Base-by-base conservation (phyloP, 2,329 filamentous ascomycete genomes). In the Fusarium sp. region DNA sequence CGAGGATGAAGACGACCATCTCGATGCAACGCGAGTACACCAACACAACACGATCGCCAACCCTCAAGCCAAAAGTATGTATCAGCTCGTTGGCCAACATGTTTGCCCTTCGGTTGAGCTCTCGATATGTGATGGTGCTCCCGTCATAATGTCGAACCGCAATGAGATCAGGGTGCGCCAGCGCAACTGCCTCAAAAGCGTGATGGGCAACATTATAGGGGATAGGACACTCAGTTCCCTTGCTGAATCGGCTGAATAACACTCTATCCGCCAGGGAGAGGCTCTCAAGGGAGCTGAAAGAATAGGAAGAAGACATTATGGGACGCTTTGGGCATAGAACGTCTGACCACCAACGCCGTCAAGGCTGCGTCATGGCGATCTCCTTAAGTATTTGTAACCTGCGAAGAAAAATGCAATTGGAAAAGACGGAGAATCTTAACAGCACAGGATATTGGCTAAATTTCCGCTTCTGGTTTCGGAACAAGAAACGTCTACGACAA, bases 1-100 rank as follows among this genome's bases (percentile, higher is more conserved):
- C 71, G 26, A 74, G 56, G 51, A 74, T 74, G 24, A 74, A 74
- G 8, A 72, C 58, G 18, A 74, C 67, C 71, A 74, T 74, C 48
- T 74, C 71, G 1, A 74, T 74, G 13, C 71, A 72, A 12, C 71
- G 71, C 0, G 71, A 74, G 49, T 74, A 74, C 6, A 74, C 71
- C n/a, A 74, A 42, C n/a, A 74, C 71, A 2, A 74, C 70, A 24
- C 71, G 71, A n/a, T 74, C 71, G 2, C 71, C 71, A 17, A 74
- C 51, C 2, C 31, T 64, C 17, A 74, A 14, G 20, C 63, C 71
- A 6, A 49, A 74, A 6, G 66, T 52, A 24, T 63, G 33, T 22
- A 66, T 57, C 4, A 74, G 39, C 31, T 69, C 67, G 13, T 74
- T 74, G 5, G 71, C 71, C 9, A 74, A 39, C 63, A 74, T 69